Conservation (phyloP, 2,329 filamentous ascomycete genomes). For the Neonectria punicea region DNA sequence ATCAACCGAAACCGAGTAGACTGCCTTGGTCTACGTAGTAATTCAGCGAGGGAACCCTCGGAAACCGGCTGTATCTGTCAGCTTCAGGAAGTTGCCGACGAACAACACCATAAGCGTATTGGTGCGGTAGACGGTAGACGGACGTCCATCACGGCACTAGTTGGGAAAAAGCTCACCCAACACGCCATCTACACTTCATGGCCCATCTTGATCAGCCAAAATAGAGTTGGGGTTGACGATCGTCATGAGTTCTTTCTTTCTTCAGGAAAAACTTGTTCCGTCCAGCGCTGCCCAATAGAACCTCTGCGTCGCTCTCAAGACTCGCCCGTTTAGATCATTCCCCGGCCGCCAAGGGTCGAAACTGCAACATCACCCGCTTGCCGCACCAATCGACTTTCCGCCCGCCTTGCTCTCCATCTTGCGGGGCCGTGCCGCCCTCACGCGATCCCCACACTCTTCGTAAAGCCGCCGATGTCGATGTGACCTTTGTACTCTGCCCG, state of each 20-base stretch:
- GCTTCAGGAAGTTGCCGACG: neutral
- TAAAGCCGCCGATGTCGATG: neutral
- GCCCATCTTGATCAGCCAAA: neutral
- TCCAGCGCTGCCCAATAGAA: constrained; percentile 6
- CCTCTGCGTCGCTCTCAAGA: neutral
- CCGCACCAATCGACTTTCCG: constrained; percentile 18
- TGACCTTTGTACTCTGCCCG: neutral
- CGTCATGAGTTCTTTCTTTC: neutral
- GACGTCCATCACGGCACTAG: neutral
- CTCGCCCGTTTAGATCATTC: neutral
- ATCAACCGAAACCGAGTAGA: neutral
- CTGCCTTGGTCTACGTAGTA: neutral
- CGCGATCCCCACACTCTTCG: neutral
- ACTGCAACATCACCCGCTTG: neutral
- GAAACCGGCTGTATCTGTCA: too few species aligned
- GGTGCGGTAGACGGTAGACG: constrained; percentile 11
- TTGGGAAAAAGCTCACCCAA: neutral
- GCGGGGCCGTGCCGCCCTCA: constrained; percentile 8
- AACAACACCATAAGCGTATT: neutral
- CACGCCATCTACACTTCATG: neutral
- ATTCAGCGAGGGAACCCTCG: too few species aligned
- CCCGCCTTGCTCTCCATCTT: constrained; percentile 11
- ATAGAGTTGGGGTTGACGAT: neutral
- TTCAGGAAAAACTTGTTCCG: constrained; percentile 15
- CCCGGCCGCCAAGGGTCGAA: neutral